Evolutionary conservation across 768 basidiomycete species (phyloP), one percentile per base, ranked within the genome.

Genomic region (Pilatotrama ljubarskyi): DNA sequence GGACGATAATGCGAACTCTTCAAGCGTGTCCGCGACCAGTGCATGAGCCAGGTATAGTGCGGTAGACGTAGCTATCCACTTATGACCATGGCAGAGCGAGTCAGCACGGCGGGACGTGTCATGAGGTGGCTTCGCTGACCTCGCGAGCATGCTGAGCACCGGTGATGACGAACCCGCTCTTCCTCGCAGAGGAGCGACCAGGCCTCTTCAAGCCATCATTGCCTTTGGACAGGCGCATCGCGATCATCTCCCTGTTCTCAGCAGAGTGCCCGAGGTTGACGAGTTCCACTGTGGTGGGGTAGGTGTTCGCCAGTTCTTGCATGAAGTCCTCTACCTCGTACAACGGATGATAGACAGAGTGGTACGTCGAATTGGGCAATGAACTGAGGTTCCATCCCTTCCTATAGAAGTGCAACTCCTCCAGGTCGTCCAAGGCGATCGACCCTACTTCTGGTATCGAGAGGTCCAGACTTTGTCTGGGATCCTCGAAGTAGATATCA

Each of bases 41-140:
- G 85, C 81, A 66, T 95, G 91, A 0, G 87, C 80, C 40, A 91
- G 69, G 69, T 93, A 93, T 11, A 90, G 75, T 0, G 88, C 77
- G 0, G 91, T 82, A 0, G 91, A 80, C 0, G 89, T 86, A 3
- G 91, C 87, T 51, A 95, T 81, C 93, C 93, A 95, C 87, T 92
- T 51, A 36, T 43, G 18, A 29, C 37, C 58, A 10, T 32, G 38
- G 32, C 22, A 24, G 22, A 60, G 44, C 3, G n/a, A 4, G 22
- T 44, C 6, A 11, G 18, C 42, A 29, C 13, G 10, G 29, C 38
- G 40, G 10, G 36, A 51, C 58, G 55, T 54, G 62, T n/a, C 10
- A 25, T 36, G 13, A 10, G 55, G 18, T 18, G 7, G 20, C n/a
- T 15, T 2, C n/a, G 72, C 83, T 32, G 49, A 86, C 88, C 79